These are phyloP conservation scores for Nidularia pulvinata DNA, from an alignment of 768 basidiomycete genomes.

Conservation along the genomic window DNA sequence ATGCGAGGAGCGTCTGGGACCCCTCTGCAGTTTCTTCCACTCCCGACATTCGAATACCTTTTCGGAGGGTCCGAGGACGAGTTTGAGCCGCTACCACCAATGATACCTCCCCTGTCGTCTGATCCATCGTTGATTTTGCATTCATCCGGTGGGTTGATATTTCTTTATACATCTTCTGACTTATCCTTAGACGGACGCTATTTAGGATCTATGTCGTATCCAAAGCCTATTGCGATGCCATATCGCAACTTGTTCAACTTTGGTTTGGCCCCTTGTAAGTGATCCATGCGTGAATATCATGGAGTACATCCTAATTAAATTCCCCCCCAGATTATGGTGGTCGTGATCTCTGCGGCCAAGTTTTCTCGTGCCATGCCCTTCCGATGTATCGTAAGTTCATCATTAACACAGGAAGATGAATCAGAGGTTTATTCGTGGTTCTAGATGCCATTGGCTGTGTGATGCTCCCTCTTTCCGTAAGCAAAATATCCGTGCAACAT, in stretches of 20 bases:
- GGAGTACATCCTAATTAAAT: not conserved
- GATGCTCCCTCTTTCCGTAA: not conserved
- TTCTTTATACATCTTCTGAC: not conserved
- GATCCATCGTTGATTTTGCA: slow-evolving; percentile 16
- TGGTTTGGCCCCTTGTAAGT: slow-evolving; percentile 8
- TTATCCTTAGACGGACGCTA: not conserved
- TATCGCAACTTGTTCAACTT: slow-evolving; percentile 4
- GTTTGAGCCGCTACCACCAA: not conserved
- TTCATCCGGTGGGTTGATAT: slow-evolving; percentile 14
- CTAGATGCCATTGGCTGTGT: slow-evolving; percentile 13
- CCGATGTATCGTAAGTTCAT: slow-evolving; percentile 11
- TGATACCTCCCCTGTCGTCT: not conserved
- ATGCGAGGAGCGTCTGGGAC: not conserved
- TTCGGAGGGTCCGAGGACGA: slow-evolving; percentile 2
- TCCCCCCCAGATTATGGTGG: slow-evolving; percentile 10
- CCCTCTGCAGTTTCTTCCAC: slow-evolving; percentile 2
- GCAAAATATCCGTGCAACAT: not conserved
- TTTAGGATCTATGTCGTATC: slow-evolving; percentile 10
- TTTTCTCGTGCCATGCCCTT: slow-evolving; percentile 9
- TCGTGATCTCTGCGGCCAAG: slow-evolving; percentile 12
- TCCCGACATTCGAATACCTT: slow-evolving; percentile 8
- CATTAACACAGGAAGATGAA: not conserved
- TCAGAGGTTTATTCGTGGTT: no score
- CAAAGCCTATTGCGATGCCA: slow-evolving; percentile 7
- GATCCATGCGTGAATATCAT: not conserved